phyloP scores from a whole-genome alignment of 441 rosid species.

The Gossypium davidsonii region DNA sequence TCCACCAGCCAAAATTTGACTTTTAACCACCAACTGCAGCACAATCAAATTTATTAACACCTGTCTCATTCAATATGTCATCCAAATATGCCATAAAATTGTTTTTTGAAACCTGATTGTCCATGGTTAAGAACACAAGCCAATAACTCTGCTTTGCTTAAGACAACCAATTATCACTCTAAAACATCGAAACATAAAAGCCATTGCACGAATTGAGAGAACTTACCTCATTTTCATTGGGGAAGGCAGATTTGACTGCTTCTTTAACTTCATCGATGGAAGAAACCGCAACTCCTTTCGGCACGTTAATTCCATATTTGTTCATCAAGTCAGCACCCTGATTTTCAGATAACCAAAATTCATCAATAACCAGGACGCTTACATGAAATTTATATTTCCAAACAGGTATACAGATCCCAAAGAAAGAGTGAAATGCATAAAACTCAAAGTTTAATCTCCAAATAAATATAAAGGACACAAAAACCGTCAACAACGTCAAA shows the following conservation, averaged over 20 bases:
- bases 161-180: background rate
- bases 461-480: background rate
- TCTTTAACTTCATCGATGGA: conserved; percentile 60
- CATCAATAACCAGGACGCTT: conserved; percentile 8
- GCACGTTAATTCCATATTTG: conserved; percentile 79
- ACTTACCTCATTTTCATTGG: conserved; percentile 64
- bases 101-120: too few relatives aligned
- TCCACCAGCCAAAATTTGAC: conserved; percentile 97
- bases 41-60: conserved; percentile 11
- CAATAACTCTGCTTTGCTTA: background rate
- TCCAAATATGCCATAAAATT: too few relatives aligned
- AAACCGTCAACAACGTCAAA: background rate
- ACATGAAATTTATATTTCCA: background rate
- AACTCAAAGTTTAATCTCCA: background rate
- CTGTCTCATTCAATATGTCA: background rate
- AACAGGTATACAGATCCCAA: background rate
- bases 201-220: background rate
- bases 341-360: background rate
- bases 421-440: background rate
- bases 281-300: conserved; percentile 78
- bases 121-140: background rate
- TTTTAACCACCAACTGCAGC: conserved; percentile 78
- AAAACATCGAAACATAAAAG: conserved; percentile 11
- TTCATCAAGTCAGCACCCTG: conserved; percentile 95
- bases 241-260: conserved; percentile 54